phyloP scores from a whole-genome alignment of 805 yeast genomes.

The Saccharomycopsis olivae region DNA sequence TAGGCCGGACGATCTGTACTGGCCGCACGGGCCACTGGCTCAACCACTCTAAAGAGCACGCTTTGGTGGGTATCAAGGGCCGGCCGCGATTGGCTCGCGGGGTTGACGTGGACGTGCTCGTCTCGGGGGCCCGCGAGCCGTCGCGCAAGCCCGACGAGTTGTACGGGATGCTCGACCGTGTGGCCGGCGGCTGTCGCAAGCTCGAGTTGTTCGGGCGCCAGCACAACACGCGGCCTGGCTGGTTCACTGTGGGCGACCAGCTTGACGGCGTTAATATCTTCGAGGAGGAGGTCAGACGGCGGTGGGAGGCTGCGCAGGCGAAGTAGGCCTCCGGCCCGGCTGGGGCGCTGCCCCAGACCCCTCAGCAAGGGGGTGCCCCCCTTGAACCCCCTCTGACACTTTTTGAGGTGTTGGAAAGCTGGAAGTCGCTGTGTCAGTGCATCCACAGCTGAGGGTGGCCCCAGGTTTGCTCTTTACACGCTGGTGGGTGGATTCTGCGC shows the following conservation, averaged over 20 bases:
- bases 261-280: slow-evolving; percentile 44
- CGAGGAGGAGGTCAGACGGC: slow-evolving; percentile 10
- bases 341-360: no score
- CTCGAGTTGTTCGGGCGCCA: slow-evolving; percentile 84
- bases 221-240: slow-evolving; percentile 79
- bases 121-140: slow-evolving; percentile 79
- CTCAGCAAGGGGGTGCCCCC: no score
- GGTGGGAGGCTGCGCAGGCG: no score
- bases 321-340: no score
- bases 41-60: slow-evolving; percentile 88
- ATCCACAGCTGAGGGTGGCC: no score
- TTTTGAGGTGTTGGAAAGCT: no score
- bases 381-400: no score
- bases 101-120: slow-evolving; percentile 67
- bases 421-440: no score
- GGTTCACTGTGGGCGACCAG: slow-evolving; percentile 82
- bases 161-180: slow-evolving; percentile 74
- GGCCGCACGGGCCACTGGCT: slow-evolving; percentile 98
- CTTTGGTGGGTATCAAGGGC: slow-evolving; percentile 79
- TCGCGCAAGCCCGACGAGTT: slow-evolving; percentile 83
- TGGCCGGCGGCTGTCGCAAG: slow-evolving; percentile 76
- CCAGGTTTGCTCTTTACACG: no score
- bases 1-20: slow-evolving; percentile 81
- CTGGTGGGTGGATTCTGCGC: no score
- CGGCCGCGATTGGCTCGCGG: slow-evolving; percentile 62